A percentile compares a stretch with the other conserved stretches of the same genome.
Conservation (phyloP, 257 asterid genomes). For the Penstemon newberryi region DNA sequence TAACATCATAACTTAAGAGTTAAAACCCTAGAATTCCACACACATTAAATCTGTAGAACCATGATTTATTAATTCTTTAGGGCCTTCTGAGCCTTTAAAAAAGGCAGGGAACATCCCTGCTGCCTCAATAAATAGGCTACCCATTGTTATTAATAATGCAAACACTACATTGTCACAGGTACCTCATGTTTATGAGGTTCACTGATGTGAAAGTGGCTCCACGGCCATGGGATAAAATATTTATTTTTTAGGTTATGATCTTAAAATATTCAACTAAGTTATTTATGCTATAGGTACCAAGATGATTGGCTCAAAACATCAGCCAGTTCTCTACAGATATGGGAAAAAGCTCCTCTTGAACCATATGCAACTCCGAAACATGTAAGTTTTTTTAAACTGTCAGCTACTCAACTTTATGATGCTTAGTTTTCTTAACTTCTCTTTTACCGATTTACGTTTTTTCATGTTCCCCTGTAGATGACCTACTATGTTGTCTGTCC, state of each 20-base stretch:
- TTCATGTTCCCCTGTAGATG: conserved; percentile 57
- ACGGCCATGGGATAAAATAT: conserved; percentile 10
- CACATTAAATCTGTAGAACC: too few species aligned
- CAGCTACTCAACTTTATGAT: conserved; percentile 11
- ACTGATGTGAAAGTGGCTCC: neutral
- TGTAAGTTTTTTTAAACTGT: conserved; percentile 45
- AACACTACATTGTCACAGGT: too few species aligned
- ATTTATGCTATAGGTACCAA: conserved; percentile 71
- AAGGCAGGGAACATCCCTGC: too few species aligned
- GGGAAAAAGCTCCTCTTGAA: conserved; percentile 99
- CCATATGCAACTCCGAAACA: conserved; percentile 93
- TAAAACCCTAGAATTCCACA: too few species aligned
- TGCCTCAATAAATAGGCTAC: too few species aligned
- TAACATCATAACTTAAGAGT: too few species aligned
- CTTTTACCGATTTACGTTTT: conserved; percentile 25
- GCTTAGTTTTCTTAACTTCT: conserved; percentile 19
- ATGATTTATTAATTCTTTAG: too few species aligned
- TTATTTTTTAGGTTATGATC: conserved; percentile 16
- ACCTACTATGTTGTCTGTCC: conserved; percentile 94
- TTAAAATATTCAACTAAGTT: conserved; percentile 26
- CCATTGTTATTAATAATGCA: too few species aligned
- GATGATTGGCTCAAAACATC: conserved; percentile 99
- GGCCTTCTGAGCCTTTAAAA: too few species aligned
- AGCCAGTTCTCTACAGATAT: conserved; percentile 72
- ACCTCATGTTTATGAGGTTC: too few species aligned